These are phyloP conservation scores for Phyllosticta capitalensis DNA, from an alignment of 2,329 filamentous ascomycete genomes.

Conservation along the genomic window DNA sequence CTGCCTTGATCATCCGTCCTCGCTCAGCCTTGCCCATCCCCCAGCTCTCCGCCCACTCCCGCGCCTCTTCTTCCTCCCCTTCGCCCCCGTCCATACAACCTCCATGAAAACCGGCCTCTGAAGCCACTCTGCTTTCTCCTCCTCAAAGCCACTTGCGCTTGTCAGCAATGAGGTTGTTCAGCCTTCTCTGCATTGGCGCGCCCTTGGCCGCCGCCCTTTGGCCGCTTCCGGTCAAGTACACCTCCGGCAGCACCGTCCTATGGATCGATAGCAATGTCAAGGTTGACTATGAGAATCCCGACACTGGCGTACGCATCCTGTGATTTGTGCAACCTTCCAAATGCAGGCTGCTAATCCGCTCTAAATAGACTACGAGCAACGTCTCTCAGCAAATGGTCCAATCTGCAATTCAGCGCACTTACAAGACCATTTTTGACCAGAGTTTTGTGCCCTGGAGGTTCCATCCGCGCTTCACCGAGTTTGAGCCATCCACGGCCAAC, in stretches of 20 bases:
- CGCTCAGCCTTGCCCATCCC: background rate
- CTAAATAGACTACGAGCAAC: conserved; percentile 2
- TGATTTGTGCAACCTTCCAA: background rate
- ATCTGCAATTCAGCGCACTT: conserved; percentile 44
- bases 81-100: background rate
- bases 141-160: background rate
- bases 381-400: conserved; percentile 34
- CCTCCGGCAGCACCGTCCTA: conserved; percentile 29
- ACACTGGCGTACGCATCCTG: conserved; percentile 19
- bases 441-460: conserved; percentile 74
- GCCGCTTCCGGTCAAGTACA: conserved; percentile 32
- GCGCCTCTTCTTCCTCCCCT: background rate
- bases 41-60: background rate
- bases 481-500: conserved; percentile 48
- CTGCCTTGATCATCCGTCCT: background rate
- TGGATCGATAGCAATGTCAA: conserved; percentile 31
- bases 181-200: conserved; percentile 15
- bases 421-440: conserved; percentile 55
- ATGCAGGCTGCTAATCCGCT: conserved; percentile 10
- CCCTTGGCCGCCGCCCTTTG: conserved; percentile 30
- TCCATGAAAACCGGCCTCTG: background rate
- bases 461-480: conserved; percentile 51
- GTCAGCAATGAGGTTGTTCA: conserved; percentile 19
- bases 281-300: conserved; percentile 28
- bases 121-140: background rate